Percentiles rank a stretch among this genome's conserved stretches.
Evolutionary conservation across 169 alveolate species (phyloP).

Genomic region (Babesia ovata): DNA sequence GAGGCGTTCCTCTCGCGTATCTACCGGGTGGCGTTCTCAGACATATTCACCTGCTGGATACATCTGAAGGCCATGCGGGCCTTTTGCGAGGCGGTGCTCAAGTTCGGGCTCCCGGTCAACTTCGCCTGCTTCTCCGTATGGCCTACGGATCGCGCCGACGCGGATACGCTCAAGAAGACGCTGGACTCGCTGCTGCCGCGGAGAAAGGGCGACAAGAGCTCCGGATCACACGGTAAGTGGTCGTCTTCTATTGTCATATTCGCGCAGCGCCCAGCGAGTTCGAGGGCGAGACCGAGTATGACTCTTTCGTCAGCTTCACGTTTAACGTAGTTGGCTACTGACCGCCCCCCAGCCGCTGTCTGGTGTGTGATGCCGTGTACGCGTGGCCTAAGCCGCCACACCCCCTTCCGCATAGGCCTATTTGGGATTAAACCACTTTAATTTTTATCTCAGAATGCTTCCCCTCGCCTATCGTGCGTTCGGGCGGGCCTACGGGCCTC

Average conservation of each 20-base stretch:
- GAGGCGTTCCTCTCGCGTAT: slow-evolving; percentile 84
- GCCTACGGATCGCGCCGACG: slow-evolving; percentile 51
- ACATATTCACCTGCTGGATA: slow-evolving; percentile 83
- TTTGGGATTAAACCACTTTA: background rate
- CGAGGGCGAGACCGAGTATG: slow-evolving; percentile 25
- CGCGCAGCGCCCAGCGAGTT: slow-evolving; percentile 4
- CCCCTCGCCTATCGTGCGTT: background rate
- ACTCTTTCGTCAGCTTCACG: slow-evolving; percentile 32
- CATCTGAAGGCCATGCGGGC: slow-evolving; percentile 89
- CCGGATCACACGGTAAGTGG: background rate
- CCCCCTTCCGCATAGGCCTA: background rate
- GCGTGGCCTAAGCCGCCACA: background rate
- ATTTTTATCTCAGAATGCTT: background rate
- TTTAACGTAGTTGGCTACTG: slow-evolving; percentile 37
- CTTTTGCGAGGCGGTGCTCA: slow-evolving; percentile 88
- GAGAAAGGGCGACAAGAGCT: background rate
- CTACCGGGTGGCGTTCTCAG: slow-evolving; percentile 87
- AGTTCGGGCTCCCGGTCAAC: slow-evolving; percentile 88
- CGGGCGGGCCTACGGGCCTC: slow-evolving; percentile 10
- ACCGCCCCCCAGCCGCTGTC: slow-evolving; percentile 17
- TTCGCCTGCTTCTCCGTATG: slow-evolving; percentile 80
- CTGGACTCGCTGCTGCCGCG: slow-evolving; percentile 21
- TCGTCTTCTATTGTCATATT: background rate
- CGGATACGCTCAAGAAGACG: slow-evolving; percentile 11
- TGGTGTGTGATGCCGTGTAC: slow-evolving; percentile 14